phyloP scores from a whole-genome alignment of 345 rosid species.

The Conringia planisiliqua region DNA sequence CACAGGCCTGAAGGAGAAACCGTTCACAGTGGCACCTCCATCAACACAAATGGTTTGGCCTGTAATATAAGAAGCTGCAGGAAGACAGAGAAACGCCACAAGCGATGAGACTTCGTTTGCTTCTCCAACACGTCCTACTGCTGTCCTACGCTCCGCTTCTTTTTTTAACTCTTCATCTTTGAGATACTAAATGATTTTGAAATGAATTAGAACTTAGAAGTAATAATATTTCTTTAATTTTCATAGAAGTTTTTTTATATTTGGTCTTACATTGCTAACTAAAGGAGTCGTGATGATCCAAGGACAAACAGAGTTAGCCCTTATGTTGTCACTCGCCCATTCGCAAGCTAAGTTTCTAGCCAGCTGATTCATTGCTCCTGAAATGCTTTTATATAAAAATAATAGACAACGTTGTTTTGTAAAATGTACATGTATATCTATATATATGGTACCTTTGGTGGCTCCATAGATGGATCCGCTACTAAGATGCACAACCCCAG shows the following conservation, averaged over 20 bases:
- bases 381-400: not conserved
- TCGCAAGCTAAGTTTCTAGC: conserved; percentile 25
- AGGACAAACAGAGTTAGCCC: conserved; percentile 15
- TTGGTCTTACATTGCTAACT: not conserved
- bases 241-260: not conserved
- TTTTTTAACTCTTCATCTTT: not conserved
- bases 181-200: not conserved
- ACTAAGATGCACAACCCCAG: conserved; percentile 36
- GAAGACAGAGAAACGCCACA: not conserved
- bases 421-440: no score
- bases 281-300: conserved; percentile 2
- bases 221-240: no score
- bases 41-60: not conserved
- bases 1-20: not conserved
- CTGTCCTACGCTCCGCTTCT: not conserved
- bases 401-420: no score
- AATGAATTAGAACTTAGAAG: no score
- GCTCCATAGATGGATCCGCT: conserved; percentile 39
- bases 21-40: not conserved
- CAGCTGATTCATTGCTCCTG: conserved; percentile 23
- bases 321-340: conserved; percentile 18
- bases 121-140: not conserved
- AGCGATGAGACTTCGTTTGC: conserved; percentile 6
- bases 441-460: conserved; percentile 3
- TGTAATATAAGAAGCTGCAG: not conserved